phyloP scores from a whole-genome alignment of 495 filamentous ascomycete species.

The Lasiosphaeris hirsuta region DNA sequence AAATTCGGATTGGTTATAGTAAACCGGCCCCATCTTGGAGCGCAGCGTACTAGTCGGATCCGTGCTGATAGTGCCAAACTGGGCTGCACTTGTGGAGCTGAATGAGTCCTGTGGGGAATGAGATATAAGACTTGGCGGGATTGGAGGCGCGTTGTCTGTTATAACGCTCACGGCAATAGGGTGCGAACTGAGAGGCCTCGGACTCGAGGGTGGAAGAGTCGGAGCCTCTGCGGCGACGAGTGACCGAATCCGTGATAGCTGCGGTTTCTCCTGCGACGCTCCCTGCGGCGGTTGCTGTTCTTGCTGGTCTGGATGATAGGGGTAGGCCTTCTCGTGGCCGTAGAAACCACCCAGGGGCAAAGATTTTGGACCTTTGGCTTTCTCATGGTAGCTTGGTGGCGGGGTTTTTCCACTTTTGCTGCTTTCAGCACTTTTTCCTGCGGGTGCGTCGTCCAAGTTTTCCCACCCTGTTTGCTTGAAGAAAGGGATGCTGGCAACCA shows the following conservation, averaged over 20 bases:
- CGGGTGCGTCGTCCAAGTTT: constrained; percentile 16
- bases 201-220: background rate
- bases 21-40: constrained; percentile 29
- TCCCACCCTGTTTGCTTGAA: constrained; percentile 20
- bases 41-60: constrained; percentile 23
- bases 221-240: background rate
- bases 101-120: constrained; percentile 23
- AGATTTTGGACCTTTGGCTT: constrained; percentile 10
- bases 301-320: constrained; percentile 8
- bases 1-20: constrained; percentile 39
- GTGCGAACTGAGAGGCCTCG: background rate
- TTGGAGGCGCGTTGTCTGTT: constrained; percentile 5
- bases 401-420: background rate
- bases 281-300: background rate
- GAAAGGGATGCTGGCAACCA: constrained; percentile 14
- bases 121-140: constrained; percentile 8
- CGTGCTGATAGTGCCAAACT: constrained; percentile 25
- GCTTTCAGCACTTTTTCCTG: background rate
- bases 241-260: constrained; percentile 5
- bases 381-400: constrained; percentile 37
- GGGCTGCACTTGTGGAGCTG: constrained; percentile 30
- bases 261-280: background rate
- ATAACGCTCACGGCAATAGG: background rate
- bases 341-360: constrained; percentile 24
- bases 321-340: constrained; percentile 24